Base-by-base conservation (phyloP, 2,329 filamentous ascomycete species). In the Epicoccum nigrum region DNA sequence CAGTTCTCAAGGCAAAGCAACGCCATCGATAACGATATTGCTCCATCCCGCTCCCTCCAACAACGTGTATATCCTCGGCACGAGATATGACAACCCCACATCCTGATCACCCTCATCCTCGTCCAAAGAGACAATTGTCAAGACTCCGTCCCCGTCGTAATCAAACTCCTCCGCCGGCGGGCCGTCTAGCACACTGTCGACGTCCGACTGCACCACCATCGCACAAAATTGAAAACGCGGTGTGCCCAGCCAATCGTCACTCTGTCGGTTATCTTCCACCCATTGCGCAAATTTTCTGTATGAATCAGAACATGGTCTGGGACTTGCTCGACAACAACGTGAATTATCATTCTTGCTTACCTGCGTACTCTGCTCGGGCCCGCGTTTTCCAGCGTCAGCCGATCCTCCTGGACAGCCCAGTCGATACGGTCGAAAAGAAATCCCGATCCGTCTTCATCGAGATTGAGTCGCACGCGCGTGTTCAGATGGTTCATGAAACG, bases 121-220 rank as follows among this genome's bases (percentile, higher is more conserved):
- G 16, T 47, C 33, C 19, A 51, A 27, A 19, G 52, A 55, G 3
- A 51, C 47, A 13, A 55, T 23, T 28, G 42, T 51, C n/a, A 55
- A n/a, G n/a, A 23, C 44, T 2, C 52, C 47, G 3, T 11, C 16
- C 11, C 47, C 52, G 25, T 40, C 9, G 6, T 16, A 19, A 44
- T 51, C 42, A 11, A 50, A 46, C 13, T 46, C 46, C 21, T 51
- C 41, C 2, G 46, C 30, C 5, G 52, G 37, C 7, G 52, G 52
- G 1, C 46, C 52, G 12, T 35, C 21, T 21, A 51, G 20, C 11
- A 44, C n/a, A 21, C 7, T 16, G 11, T 47, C 32, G 12, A 55
- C 25, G 2, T 55, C 31, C 0, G 8, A 4, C 28, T 33, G 13
- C 7, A n/a, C 20, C 23, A 54, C 51, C 35, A 50, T 46, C 4